These are phyloP conservation scores for Amphibolis antarctica DNA, from an alignment of 106 monocot species.

Conservation along the genomic window DNA sequence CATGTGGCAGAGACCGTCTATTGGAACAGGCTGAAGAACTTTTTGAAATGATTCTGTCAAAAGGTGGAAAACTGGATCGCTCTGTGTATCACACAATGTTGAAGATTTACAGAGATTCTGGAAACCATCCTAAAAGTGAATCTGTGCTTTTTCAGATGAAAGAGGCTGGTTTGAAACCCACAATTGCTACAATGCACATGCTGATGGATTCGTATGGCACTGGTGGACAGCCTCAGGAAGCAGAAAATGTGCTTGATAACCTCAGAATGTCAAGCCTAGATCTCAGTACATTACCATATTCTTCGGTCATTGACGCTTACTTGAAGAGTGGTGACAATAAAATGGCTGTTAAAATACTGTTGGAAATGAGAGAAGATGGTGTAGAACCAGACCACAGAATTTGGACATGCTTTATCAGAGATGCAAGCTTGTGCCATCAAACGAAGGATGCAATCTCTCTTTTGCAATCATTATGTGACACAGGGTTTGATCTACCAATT, in stretches of 20 bases:
- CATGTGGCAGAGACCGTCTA: conserved; percentile 59
- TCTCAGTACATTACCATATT: conserved; percentile 62
- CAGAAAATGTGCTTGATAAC: conserved; percentile 69
- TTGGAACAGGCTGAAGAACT: conserved; percentile 84
- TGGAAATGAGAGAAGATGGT: conserved; percentile 70
- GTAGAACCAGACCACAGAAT: conserved; percentile 78
- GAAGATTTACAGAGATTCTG: conserved; percentile 83
- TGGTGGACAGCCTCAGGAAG: conserved; percentile 64
- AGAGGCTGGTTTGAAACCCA: conserved; percentile 65
- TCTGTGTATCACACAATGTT: conserved; percentile 87
- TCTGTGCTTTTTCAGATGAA: conserved; percentile 64
- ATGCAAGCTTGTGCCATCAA: conserved; percentile 78
- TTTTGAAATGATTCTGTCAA: conserved; percentile 46
- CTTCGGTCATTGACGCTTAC: conserved; percentile 92
- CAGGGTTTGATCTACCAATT: conserved; percentile 79
- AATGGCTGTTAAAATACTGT: conserved; percentile 48
- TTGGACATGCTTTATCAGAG: conserved; percentile 94
- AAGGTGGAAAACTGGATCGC: conserved; percentile 44
- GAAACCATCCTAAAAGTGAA: conserved; percentile 71
- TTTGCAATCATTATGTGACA: conserved; percentile 40
- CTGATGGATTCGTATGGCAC: conserved; percentile 83
- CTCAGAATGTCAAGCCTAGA: conserved; percentile 49
- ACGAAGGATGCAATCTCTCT: conserved; percentile 51
- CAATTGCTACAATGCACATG: conserved; percentile 94
- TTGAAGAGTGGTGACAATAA: conserved; percentile 69